A percentile compares a stretch with the other conserved stretches of the same genome.
phyloP scores from a whole-genome alignment of 805 yeast genomes.

The Candida methanosorbosa region DNA sequence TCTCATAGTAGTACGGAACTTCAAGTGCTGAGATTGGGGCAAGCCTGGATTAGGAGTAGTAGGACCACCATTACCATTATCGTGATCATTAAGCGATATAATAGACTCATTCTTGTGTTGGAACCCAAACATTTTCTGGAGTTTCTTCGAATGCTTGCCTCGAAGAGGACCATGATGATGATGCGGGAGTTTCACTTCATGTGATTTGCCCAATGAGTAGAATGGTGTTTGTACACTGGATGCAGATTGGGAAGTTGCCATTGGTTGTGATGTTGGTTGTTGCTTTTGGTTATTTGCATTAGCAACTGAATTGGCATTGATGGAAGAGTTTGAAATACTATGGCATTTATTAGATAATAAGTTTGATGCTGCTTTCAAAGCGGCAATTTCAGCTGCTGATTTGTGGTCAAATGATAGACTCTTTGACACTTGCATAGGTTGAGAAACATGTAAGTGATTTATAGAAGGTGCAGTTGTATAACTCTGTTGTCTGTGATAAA shows the following conservation, averaged over 20 bases:
- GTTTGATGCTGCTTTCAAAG: not conserved
- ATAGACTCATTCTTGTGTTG: not conserved
- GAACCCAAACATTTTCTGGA: constrained; percentile 14
- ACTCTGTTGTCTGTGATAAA: no score
- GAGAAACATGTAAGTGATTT: no score
- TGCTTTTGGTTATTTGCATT: no score
- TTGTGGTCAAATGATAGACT: no score
- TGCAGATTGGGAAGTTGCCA: no score
- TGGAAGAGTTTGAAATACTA: no score
- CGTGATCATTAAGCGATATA: not conserved
- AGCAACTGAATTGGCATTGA: no score
- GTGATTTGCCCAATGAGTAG: constrained; percentile 10
- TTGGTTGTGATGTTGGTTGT: no score
- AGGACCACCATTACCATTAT: not conserved
- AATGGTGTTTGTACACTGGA: no score
- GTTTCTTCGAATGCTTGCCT: constrained; percentile 12
- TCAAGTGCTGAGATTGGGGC: constrained; percentile 22
- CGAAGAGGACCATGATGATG: constrained; percentile 16
- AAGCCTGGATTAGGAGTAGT: not conserved
- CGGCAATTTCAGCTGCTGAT: not conserved
- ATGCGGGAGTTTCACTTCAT: constrained; percentile 9
- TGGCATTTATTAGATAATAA: no score
- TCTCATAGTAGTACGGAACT: constrained; percentile 44
- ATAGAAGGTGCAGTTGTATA: no score
- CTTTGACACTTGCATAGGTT: no score